Conservation (phyloP, 768 basidiomycete genomes). For the Fomitopsis serialis region DNA sequence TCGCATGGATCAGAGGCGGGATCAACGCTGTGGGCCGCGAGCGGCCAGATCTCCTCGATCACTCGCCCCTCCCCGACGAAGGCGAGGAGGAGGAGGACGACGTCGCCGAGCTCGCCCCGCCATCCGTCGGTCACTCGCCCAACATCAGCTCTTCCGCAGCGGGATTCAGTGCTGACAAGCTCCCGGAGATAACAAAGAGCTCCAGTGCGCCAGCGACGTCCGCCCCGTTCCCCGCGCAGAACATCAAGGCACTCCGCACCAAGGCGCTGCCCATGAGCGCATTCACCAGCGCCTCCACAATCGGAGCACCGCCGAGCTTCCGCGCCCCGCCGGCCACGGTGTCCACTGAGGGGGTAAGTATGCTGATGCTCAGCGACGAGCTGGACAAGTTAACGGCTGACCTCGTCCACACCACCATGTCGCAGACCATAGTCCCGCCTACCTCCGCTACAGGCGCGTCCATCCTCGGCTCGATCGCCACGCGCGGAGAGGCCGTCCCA, state of each 20-base stretch:
- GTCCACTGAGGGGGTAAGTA: neutral
- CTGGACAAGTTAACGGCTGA: neutral
- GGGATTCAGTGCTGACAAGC: neutral
- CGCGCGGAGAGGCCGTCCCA: neutral
- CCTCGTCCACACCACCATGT: neutral
- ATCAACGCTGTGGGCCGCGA: slow-evolving; percentile 66
- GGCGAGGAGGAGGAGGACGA: slow-evolving; percentile 11
- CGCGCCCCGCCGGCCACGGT: neutral
- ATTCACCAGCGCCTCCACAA: slow-evolving; percentile 47
- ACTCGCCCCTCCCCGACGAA: slow-evolving; percentile 35
- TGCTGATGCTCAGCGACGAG: neutral
- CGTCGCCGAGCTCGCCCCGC: slow-evolving; percentile 10
- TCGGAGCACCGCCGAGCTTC: neutral
- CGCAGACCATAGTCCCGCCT: neutral
- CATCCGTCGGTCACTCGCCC: slow-evolving; percentile 4
- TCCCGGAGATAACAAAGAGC: slow-evolving; percentile 6
- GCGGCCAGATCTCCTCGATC: slow-evolving; percentile 46
- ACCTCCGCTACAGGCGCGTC: neutral
- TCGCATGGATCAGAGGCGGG: slow-evolving; percentile 81
- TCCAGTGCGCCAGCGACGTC: slow-evolving; percentile 13
- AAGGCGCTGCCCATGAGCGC: slow-evolving; percentile 59
- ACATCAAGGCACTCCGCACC: slow-evolving; percentile 39
- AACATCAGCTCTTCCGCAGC: neutral
- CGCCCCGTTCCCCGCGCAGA: slow-evolving; percentile 2
- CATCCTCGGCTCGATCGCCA: neutral